Evolutionary conservation across 306 rosid species (phyloP).

Genomic region (Casuarina cunninghamiana): DNA sequence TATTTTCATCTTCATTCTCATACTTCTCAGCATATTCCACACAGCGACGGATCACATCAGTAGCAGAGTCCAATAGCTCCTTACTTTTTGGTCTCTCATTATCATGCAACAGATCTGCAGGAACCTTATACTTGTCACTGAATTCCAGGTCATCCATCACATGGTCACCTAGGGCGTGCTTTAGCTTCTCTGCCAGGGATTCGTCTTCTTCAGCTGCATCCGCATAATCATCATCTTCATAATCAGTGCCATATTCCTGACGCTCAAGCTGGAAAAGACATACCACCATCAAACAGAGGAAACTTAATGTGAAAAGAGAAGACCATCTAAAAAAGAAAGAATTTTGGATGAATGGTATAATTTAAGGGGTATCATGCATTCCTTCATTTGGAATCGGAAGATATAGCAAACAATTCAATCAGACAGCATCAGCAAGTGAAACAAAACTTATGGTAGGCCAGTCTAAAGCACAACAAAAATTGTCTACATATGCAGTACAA

Average conservation of each 20-base stretch:
- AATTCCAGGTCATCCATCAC: constrained; percentile 47
- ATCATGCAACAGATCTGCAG: constrained; percentile 62
- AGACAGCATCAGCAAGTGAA: not conserved
- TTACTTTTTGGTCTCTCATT: constrained; percentile 32
- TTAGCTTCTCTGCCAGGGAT: constrained; percentile 69
- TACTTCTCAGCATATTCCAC: constrained; percentile 79
- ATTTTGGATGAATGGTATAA: not conserved
- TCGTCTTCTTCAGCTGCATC: constrained; percentile 59
- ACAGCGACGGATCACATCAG: constrained; percentile 64
- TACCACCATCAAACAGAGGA: constrained; percentile 11
- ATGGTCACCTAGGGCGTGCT: constrained; percentile 39
- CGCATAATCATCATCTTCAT: constrained; percentile 30
- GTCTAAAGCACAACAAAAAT: not conserved
- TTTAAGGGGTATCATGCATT: not conserved
- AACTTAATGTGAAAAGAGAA: constrained; percentile 2
- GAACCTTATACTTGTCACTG: constrained; percentile 58
- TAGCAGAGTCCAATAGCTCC: constrained; percentile 53
- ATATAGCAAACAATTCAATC: constrained; percentile 6
- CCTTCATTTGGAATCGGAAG: constrained; percentile 1
- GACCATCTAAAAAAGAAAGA: not conserved
- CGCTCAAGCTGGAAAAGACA: constrained; percentile 54
- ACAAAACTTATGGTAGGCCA: not conserved
- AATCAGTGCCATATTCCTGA: constrained; percentile 62
- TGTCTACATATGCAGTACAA: not conserved
- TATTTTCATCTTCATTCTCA: constrained; percentile 69